phyloP scores from a whole-genome alignment of 371 early-diverging fungal species.

The Apophysomyces variabilis region DNA sequence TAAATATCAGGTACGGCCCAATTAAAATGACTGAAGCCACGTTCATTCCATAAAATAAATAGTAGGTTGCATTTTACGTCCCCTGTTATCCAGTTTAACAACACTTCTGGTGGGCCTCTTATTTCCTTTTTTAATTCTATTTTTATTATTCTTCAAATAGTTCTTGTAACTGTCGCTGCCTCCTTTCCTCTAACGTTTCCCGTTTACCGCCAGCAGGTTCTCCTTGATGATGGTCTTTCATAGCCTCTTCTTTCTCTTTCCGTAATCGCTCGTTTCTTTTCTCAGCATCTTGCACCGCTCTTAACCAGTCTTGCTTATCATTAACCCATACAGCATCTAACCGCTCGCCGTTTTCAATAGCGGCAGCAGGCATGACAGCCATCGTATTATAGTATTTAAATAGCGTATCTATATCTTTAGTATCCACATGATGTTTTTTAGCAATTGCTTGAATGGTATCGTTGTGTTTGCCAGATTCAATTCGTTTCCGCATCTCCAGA shows the following conservation, averaged over 20 bases:
- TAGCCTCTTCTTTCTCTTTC: constrained; percentile 27
- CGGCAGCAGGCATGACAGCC: constrained; percentile 42
- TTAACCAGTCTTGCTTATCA: constrained; percentile 37
- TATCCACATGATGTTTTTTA: constrained; percentile 33
- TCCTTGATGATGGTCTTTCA: constrained; percentile 24
- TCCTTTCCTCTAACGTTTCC: constrained; percentile 12
- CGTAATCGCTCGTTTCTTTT: constrained; percentile 24
- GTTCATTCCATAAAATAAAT: too few species aligned
- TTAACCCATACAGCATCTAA: constrained; percentile 43
- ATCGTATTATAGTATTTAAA: constrained; percentile 45
- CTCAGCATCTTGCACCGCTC: constrained; percentile 23
- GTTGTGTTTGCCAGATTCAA: constrained; percentile 36
- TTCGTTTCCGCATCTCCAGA: constrained; percentile 42
- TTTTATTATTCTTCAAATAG: constrained; percentile 26
- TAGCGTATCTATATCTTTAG: constrained; percentile 29
- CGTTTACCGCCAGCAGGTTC: not conserved
- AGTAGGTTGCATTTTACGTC: too few species aligned
- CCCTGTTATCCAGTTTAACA: not conserved
- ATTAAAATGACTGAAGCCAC: too few species aligned
- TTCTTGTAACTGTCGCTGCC: constrained; percentile 17
- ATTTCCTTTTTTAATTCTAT: not conserved
- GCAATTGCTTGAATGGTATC: constrained; percentile 22
- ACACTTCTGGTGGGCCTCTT: not conserved
- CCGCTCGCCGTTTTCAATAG: constrained; percentile 41
- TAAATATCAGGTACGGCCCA: too few species aligned